Base-by-base conservation (phyloP, 768 basidiomycete species). In the Coprinopsis strossmayeri region DNA sequence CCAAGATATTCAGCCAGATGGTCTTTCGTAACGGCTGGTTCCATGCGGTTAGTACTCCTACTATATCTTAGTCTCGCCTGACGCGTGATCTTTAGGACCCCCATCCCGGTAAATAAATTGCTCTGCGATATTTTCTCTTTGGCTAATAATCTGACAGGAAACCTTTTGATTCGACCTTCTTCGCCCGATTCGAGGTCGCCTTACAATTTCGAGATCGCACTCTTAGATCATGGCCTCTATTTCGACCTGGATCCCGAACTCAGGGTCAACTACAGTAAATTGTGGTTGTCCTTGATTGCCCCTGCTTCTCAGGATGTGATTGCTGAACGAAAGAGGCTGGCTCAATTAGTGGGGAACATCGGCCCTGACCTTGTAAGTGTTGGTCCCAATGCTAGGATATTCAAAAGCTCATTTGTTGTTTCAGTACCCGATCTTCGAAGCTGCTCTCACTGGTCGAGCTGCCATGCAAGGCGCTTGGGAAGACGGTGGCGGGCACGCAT, bases 1-100 rank as follows among this genome's bases (percentile, higher is more conserved):
- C 87, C 2, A 70, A 86, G 54, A 95, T 99, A 59, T 97, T 97
- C 61, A 87, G 80, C 43, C 84, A 81, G 59, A 97, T 98, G 96
- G 91, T 98, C 10, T 95, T 97, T 59, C 62, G 96, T 35, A 90
- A 95, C 61, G 94, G 94, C 15, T 92, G 85, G 80, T 88, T 88
- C 62, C 84, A 86, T 68, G 85, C 82, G 34, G 87, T 87, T 59
- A 63, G 84, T 67, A 1, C 18, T 42, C 35, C 28, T n/a, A n/a
- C n/a, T n/a, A n/a, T 15, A 34, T 45, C 49, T 45, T 42, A 44
- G 3, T 39, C 21, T 28, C 20, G 9, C 23, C 30, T 21, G 49
- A 30, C 47, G 51, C 20, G 12, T 48, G 41, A 37, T 28, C 35
- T 39, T 3, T 64, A 91, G 81, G 93, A 95, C 60, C 91, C 92